These are phyloP conservation scores for Phytophthora litchii DNA, from an alignment of 352 stramenopile genomes.

Conservation along the genomic window DNA sequence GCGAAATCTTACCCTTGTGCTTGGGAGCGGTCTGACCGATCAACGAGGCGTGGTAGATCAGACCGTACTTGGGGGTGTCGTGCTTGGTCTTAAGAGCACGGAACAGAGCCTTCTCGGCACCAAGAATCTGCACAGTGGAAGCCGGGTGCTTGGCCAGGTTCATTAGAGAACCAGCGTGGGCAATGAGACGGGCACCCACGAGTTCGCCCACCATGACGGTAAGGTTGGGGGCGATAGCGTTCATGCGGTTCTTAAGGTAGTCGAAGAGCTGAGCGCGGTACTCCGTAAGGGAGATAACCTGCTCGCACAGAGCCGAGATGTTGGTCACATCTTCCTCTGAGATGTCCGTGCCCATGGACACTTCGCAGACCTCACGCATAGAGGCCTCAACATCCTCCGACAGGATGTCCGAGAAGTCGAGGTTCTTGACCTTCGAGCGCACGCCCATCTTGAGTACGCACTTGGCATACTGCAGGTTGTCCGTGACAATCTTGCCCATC, in stretches of 20 bases:
- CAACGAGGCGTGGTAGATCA: constrained; percentile 99
- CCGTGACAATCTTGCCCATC: constrained; percentile 97
- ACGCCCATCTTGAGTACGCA: constrained; percentile 96
- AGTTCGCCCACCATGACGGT: constrained; percentile 99
- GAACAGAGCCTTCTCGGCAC: constrained; percentile 99
- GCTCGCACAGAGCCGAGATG: constrained; percentile 93
- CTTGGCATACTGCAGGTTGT: constrained; percentile 99
- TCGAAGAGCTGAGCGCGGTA: constrained; percentile 98
- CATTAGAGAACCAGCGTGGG: constrained; percentile 99
- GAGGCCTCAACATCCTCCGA: constrained; percentile 92
- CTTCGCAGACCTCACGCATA: constrained; percentile 98
- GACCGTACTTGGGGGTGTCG: constrained; percentile 99
- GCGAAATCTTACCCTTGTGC: constrained; percentile 99
- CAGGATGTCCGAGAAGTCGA: constrained; percentile 93
- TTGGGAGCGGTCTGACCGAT: constrained; percentile 99
- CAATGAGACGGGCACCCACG: constrained; percentile 98
- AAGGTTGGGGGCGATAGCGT: constrained; percentile 99
- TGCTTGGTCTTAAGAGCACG: constrained; percentile 99
- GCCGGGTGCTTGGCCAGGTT: constrained; percentile 99
- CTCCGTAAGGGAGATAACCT: constrained; percentile 91
- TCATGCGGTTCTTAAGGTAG: constrained; percentile 99
- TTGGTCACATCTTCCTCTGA: constrained; percentile 98
- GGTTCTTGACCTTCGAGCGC: constrained; percentile 92
- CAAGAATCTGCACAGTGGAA: constrained; percentile 99
- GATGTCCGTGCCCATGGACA: constrained; percentile 99